Evolutionary conservation across 1,284 basidiomycete species (phyloP).

Genomic region (Ustilago hordei): DNA sequence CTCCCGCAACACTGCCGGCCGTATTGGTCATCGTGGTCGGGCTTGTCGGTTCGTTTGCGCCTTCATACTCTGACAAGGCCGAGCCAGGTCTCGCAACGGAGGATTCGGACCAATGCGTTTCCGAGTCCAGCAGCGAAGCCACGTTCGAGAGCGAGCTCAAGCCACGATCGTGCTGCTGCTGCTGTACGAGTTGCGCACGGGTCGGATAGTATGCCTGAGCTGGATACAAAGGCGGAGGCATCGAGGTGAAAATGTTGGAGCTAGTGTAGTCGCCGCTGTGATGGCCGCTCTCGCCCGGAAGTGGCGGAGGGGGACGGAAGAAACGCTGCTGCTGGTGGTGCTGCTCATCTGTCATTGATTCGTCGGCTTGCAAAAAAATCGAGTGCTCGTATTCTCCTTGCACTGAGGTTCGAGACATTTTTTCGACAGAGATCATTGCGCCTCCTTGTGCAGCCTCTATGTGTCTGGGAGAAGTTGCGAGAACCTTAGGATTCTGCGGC

Average conservation of each 20-base stretch:
- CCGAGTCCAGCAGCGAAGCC: constrained; percentile 20
- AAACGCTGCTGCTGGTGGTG: constrained; percentile 1
- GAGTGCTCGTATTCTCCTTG: not conserved
- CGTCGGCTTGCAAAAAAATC: not conserved
- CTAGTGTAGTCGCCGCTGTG: not conserved
- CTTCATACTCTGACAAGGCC: constrained; percentile 15
- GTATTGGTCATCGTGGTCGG: constrained; percentile 22
- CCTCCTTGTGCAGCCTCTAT: not conserved
- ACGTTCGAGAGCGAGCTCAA: constrained; percentile 28
- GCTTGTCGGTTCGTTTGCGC: constrained; percentile 12
- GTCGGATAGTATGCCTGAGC: constrained; percentile 34
- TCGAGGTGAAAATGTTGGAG: constrained; percentile 26
- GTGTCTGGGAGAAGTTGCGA: no score
- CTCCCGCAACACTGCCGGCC: constrained; percentile 12
- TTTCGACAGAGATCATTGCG: not conserved
- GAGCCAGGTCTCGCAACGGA: constrained; percentile 4
- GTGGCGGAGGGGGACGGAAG: not conserved
- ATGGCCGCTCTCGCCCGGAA: not conserved
- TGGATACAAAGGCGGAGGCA: constrained; percentile 32
- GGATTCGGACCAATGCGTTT: constrained; percentile 17
- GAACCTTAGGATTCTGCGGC: not conserved
- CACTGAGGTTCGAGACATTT: not conserved
- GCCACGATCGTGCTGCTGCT: constrained; percentile 23
- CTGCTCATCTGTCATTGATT: not conserved
- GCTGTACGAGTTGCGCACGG: constrained; percentile 15